phyloP scores from a whole-genome alignment of 129 eudicot species.

The Ambrosia artemisiifolia region DNA sequence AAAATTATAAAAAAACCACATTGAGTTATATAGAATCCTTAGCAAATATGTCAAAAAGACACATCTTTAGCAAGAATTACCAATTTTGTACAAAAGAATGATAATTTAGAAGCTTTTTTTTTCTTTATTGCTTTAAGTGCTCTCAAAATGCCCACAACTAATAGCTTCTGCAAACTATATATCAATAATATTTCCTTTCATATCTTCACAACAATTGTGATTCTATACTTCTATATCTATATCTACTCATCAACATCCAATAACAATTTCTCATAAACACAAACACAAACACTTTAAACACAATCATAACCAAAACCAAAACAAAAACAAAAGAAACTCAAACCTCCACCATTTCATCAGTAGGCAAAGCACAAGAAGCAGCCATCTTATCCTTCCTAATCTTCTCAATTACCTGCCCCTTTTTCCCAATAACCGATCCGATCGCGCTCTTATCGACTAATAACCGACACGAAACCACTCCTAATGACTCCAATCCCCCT shows the following conservation, averaged over 20 bases:
- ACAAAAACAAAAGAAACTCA: neutral
- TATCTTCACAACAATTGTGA: neutral
- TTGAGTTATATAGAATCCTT: neutral
- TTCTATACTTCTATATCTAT: neutral
- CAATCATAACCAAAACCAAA: neutral
- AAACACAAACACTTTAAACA: constrained; percentile 9
- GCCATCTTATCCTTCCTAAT: constrained; percentile 58
- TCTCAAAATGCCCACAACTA: constrained; percentile 10
- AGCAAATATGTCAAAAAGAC: neutral
- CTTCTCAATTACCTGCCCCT: constrained; percentile 69
- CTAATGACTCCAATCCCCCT: constrained; percentile 23
- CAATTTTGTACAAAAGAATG: constrained; percentile 1
- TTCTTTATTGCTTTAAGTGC: neutral
- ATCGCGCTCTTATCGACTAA: constrained; percentile 48
- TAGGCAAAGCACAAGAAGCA: constrained; percentile 30
- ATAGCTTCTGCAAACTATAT: neutral
- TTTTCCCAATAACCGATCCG: constrained; percentile 77
- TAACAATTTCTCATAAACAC: neutral
- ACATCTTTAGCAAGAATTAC: neutral
- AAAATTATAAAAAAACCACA: neutral
- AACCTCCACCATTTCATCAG: constrained; percentile 79
- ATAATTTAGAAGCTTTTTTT: neutral
- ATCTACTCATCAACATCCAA: no score
- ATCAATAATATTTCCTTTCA: neutral
- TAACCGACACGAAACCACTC: constrained; percentile 60